Conservation (phyloP, 164 flowering plant genomes). For the Cinnamomum micranthum region DNA sequence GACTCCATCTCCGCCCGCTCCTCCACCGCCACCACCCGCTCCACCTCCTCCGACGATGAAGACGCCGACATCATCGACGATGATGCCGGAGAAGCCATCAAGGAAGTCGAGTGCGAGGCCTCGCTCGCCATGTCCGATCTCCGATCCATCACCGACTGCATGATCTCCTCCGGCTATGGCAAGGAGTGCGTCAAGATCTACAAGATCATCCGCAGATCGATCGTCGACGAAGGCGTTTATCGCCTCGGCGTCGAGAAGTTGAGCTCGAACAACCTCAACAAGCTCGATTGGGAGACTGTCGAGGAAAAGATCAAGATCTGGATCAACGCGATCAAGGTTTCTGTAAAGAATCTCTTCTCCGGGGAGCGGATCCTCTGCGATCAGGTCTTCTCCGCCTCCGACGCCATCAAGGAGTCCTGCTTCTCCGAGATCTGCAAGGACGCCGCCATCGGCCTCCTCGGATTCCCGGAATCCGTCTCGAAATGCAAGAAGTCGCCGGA, state of each 20-base stretch:
- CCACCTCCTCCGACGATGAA: background rate
- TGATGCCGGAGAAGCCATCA: background rate
- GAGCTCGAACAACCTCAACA: conserved; percentile 28
- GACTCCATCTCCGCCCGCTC: conserved; percentile 33
- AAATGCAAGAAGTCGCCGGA: conserved; percentile 52
- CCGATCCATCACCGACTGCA: conserved; percentile 57
- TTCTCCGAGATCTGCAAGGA: conserved; percentile 51
- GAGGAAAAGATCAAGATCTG: conserved; percentile 55
- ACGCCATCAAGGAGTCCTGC: conserved; percentile 50
- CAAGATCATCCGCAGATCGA: conserved; percentile 50
- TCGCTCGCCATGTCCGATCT: conserved; percentile 45
- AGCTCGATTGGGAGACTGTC: conserved; percentile 56
- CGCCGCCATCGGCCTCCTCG: conserved; percentile 41
- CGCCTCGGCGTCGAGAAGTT: conserved; percentile 41
- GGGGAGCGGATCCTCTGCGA: conserved; percentile 69
- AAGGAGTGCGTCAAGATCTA: conserved; percentile 57
- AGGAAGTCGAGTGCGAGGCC: conserved; percentile 44
- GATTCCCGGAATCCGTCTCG: conserved; percentile 46
- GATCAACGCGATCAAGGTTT: conserved; percentile 48
- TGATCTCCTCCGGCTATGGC: conserved; percentile 61
- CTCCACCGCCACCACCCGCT: conserved; percentile 27
- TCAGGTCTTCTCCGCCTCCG: conserved; percentile 46
- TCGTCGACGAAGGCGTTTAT: conserved; percentile 61
- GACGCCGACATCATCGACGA: conserved; percentile 13
- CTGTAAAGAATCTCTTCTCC: conserved; percentile 48